Evolutionary conservation across 139 green algal species (phyloP).

Genomic region (Volvox reticuliferus): DNA sequence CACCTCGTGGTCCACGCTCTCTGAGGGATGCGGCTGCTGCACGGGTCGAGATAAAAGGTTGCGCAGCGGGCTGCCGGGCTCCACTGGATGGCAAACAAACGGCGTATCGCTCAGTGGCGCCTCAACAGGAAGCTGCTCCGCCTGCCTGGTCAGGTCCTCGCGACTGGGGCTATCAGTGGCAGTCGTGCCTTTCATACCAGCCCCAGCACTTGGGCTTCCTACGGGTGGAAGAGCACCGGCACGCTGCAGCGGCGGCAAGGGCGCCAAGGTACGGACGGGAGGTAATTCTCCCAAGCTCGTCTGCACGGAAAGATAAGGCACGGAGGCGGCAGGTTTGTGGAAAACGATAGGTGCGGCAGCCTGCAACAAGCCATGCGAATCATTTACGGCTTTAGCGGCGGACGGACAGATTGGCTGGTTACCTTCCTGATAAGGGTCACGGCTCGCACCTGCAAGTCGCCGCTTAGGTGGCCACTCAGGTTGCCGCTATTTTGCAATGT

Average conservation of each 20-base stretch:
- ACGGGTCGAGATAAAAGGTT: background rate
- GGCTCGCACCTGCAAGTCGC: constrained; percentile 12
- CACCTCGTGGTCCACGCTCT: background rate
- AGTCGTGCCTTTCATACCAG: background rate
- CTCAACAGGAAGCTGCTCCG: no score
- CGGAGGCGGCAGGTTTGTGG: no score
- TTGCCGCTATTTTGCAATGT: constrained; percentile 18
- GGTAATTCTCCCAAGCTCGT: background rate
- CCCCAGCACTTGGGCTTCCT: background rate
- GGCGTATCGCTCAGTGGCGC: no score
- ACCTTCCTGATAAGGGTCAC: no score
- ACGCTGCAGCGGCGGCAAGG: background rate
- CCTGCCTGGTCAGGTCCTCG: no score
- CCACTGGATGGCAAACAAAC: background rate
- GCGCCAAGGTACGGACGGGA: background rate
- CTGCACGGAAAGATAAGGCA: background rate
- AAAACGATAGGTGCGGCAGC: no score
- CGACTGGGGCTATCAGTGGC: no score
- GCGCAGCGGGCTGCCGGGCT: constrained; percentile 8
- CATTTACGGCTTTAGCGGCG: no score
- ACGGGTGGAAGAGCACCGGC: background rate
- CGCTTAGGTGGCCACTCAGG: constrained; percentile 32
- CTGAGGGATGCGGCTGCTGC: background rate
- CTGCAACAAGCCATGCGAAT: no score
- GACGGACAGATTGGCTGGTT: no score